These are phyloP conservation scores for Xylaria sp. DNA, from an alignment of 2,329 filamentous ascomycete species.

Conservation along the genomic window DNA sequence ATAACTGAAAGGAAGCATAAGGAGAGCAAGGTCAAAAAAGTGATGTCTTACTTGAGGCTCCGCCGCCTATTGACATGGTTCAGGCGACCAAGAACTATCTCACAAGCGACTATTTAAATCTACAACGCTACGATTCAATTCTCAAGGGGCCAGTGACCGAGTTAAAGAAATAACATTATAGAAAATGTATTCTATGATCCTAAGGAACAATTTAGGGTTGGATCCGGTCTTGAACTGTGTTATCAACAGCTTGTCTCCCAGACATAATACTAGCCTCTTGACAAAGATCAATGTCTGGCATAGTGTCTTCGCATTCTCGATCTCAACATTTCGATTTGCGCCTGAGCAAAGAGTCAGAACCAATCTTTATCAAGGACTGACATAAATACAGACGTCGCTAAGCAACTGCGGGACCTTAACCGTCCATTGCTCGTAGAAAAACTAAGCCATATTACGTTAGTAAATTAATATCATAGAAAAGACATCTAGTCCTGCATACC, in stretches of 20 bases:
- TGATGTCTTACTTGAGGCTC: neutral
- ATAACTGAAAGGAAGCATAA: neutral
- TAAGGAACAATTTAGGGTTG: neutral
- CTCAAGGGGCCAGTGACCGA: neutral
- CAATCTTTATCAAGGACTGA: neutral
- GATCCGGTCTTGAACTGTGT: neutral
- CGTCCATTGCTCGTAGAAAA: slow-evolving; percentile 23
- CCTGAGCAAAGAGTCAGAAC: neutral
- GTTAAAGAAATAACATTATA: neutral
- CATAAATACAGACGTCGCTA: slow-evolving; percentile 1
- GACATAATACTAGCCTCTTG: too few relatives aligned
- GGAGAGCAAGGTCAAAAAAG: neutral
- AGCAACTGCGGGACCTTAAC: slow-evolving; percentile 18
- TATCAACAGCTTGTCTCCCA: neutral
- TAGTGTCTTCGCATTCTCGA: slow-evolving; percentile 14
- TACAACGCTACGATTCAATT: neutral
- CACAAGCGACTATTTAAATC: neutral
- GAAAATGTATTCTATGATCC: neutral
- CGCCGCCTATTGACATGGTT: neutral
- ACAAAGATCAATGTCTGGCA: neutral
- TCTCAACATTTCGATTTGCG: slow-evolving; percentile 18
- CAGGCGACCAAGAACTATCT: neutral
- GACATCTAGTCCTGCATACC: slow-evolving; percentile 4
- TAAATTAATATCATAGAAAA: neutral
- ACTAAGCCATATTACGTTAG: neutral